Percentiles rank a stretch among this genome's conserved stretches.
Evolutionary conservation across 164 flowering plant genomes (phyloP).

Genomic region (Magnolia changhungtana): DNA sequence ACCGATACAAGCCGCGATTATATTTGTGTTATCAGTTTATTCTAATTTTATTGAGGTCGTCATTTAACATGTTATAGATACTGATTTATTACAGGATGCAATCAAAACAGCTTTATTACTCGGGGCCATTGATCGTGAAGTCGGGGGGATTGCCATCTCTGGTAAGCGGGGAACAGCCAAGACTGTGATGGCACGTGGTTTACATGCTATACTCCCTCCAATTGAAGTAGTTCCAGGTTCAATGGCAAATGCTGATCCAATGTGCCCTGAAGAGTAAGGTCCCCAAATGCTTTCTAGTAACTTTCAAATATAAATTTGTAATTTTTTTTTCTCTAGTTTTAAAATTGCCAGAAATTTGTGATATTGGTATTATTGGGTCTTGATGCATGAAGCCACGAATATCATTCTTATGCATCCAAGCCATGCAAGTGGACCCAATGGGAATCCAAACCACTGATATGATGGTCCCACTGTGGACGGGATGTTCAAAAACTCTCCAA

Average conservation of each 20-base stretch:
- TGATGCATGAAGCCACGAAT: background rate
- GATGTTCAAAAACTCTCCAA: too few species aligned
- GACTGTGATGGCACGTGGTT: slow-evolving; percentile 96
- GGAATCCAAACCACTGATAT: too few species aligned
- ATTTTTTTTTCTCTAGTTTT: background rate
- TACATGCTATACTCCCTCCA: slow-evolving; percentile 92
- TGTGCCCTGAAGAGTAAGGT: slow-evolving; percentile 84
- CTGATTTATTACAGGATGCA: slow-evolving; percentile 59
- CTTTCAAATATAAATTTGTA: background rate
- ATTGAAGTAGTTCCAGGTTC: slow-evolving; percentile 90
- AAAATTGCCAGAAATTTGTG: background rate
- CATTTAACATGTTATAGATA: background rate
- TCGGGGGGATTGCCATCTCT: slow-evolving; percentile 91
- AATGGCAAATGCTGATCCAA: slow-evolving; percentile 83
- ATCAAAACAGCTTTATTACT: slow-evolving; percentile 90
- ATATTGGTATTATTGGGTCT: background rate
- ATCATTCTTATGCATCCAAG: background rate
- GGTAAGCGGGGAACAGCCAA: slow-evolving; percentile 97
- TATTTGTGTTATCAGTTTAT: background rate
- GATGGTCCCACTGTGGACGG: too few species aligned
- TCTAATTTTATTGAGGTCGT: background rate
- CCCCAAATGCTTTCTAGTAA: slow-evolving; percentile 8
- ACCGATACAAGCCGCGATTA: background rate
- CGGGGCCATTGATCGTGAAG: slow-evolving; percentile 91
- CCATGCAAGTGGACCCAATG: background rate